phyloP scores from a whole-genome alignment of 441 rosid species.

The Metrosideros polymorpha region DNA sequence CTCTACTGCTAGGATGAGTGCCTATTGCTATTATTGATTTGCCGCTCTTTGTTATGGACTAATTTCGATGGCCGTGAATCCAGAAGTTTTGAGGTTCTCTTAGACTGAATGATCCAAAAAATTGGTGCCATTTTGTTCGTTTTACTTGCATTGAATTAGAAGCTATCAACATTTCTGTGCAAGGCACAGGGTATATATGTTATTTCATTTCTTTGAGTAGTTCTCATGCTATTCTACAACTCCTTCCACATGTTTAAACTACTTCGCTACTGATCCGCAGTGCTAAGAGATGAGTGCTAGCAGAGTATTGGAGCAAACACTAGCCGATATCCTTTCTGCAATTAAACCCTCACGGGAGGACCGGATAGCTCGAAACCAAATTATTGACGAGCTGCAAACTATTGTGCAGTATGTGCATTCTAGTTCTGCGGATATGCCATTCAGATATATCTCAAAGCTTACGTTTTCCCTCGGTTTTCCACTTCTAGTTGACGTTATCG shows the following conservation, averaged over 20 bases:
- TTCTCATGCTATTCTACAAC: neutral
- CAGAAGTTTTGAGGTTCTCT: neutral
- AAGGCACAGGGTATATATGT: neutral
- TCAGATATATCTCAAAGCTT: neutral
- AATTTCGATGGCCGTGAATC: neutral
- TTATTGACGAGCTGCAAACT: constrained; percentile 45
- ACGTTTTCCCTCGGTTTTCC: neutral
- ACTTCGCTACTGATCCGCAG: neutral
- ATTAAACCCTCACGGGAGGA: constrained; percentile 46
- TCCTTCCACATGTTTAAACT: neutral
- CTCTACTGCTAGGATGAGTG: neutral
- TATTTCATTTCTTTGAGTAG: neutral
- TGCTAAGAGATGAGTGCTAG: constrained; percentile 31
- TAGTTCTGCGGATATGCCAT: neutral
- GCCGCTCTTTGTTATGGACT: neutral
- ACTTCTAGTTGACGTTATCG: neutral
- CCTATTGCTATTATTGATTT: neutral
- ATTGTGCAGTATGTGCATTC: constrained; percentile 2
- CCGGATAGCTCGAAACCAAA: constrained; percentile 26
- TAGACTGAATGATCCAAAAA: neutral
- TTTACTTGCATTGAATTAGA: neutral
- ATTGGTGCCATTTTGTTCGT: neutral
- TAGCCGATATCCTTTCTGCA: constrained; percentile 46
- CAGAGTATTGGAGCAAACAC: constrained; percentile 31
- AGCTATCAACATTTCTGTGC: neutral